A percentile compares a stretch with the other conserved stretches of the same genome.
These are phyloP conservation scores for Geranomyces michiganensis DNA, from an alignment of 192 early-diverging fungal genomes.

Conservation along the genomic window DNA sequence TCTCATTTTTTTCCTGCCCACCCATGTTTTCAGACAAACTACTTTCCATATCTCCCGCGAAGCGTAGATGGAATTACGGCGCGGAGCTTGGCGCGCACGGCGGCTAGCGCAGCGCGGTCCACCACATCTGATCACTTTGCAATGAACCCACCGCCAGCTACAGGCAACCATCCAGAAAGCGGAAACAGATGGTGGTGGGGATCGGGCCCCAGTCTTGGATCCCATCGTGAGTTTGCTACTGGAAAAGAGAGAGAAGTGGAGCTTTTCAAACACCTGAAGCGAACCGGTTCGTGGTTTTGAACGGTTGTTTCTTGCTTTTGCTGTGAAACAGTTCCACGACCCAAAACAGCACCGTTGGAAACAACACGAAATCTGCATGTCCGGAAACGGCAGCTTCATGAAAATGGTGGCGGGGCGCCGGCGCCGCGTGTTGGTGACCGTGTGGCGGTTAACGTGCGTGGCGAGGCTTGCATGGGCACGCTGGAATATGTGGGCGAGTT, in stretches of 20 bases:
- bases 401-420: slow-evolving; percentile 5
- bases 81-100: slow-evolving; percentile 30
- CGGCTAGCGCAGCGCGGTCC: slow-evolving; percentile 40
- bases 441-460: slow-evolving; percentile 39
- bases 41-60: slow-evolving; percentile 52
- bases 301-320: neutral
- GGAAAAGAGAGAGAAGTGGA: neutral
- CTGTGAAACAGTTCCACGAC: slow-evolving; percentile 9
- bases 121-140: slow-evolving; percentile 42
- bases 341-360: slow-evolving; percentile 20
- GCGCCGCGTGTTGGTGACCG: slow-evolving; percentile 37
- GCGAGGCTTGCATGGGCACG: slow-evolving; percentile 40
- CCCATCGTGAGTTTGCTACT: slow-evolving; percentile 42
- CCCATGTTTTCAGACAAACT: slow-evolving; percentile 34
- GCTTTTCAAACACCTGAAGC: no score
- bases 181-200: slow-evolving; percentile 59
- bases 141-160: slow-evolving; percentile 52
- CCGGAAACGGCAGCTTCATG: neutral
- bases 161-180: slow-evolving; percentile 55
- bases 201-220: slow-evolving; percentile 41
- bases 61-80: slow-evolving; percentile 39
- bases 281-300: neutral
- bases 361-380: slow-evolving; percentile 6
- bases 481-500: slow-evolving; percentile 48
- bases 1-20: slow-evolving; percentile 19